Conservation (phyloP, 495 filamentous ascomycete species). For the Aspergillus bridgeri region DNA sequence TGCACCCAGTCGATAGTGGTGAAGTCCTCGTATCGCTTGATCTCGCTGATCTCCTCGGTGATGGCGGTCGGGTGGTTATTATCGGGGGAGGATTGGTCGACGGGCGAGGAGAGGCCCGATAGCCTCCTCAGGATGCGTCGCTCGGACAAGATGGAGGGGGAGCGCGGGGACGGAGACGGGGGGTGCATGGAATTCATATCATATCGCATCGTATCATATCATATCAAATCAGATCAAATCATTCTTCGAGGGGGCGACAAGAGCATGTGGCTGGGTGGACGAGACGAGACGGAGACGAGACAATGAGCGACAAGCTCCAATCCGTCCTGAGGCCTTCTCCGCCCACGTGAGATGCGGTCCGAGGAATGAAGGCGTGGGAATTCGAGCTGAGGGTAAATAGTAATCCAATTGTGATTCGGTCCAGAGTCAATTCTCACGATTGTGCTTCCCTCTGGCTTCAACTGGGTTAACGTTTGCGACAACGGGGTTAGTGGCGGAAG, state of each 20-base stretch:
- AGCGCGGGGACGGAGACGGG: slow-evolving; percentile 53
- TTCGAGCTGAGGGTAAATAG: not conserved
- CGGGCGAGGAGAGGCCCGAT: slow-evolving; percentile 69
- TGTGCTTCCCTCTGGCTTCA: too few relatives aligned
- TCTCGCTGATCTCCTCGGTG: slow-evolving; percentile 93
- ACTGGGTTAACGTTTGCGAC: too few relatives aligned
- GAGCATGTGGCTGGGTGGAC: not conserved
- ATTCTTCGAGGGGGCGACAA: slow-evolving; percentile 13
- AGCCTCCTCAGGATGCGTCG: slow-evolving; percentile 62
- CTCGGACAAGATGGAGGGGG: slow-evolving; percentile 53
- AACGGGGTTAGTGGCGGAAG: too few relatives aligned
- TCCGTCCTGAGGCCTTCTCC: not conserved
- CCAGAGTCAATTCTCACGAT: too few relatives aligned
- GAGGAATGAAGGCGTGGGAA: not conserved
- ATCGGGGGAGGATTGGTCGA: slow-evolving; percentile 46
- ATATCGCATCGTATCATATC: too few relatives aligned
- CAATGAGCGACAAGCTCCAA: too few relatives aligned
- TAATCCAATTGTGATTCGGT: not conserved
- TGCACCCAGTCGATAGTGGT: slow-evolving; percentile 99
- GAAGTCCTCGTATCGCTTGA: slow-evolving; percentile 97
- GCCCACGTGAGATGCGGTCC: not conserved
- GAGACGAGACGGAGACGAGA: too few relatives aligned
- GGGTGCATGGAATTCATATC: slow-evolving; percentile 62
- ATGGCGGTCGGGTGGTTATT: slow-evolving; percentile 56
- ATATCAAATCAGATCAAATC: slow-evolving; percentile 65